Base-by-base conservation (phyloP, 176 grass and related monocot genomes). In the Zea luxurians region DNA sequence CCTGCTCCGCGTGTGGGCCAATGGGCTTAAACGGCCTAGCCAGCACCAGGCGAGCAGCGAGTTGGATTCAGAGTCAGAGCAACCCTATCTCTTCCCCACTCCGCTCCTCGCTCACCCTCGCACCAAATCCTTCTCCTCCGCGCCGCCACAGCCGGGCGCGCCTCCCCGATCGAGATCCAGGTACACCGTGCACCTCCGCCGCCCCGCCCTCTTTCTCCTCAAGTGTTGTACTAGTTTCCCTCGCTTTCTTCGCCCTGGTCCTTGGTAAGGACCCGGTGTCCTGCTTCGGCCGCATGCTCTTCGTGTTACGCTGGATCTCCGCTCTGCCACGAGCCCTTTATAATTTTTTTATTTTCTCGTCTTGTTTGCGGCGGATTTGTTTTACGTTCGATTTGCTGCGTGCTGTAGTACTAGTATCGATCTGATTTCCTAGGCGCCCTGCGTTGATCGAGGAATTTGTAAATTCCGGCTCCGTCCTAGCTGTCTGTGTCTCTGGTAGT, bases 111-210 rank as follows among this genome's bases (percentile, higher is more conserved):
- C 54, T 0, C 45, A 3, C 15, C 34, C 60, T 20, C 27, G 0
- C 27, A 8, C 27, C 27, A 61, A 21, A 1, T 4, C 20, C 20
- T 48, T 27, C 27, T 27, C 27, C 27, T 7, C 44, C 75, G 27
- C 27, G 27, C 13, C 45, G 61, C 75, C 76, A 62, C 61, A 61
- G 43, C 74, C 71, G 52, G 27, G 27, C 27, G 37, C 61, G 47
- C 16, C 17, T 1, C 7, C 1, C 41, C 76, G 45, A 52, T 66
- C 76, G 47, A 78, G 76, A 78, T 78, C 76, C 61, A 53, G 61
- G 76, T 49, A 48, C 4, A 10, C 15, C 3, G 75, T 49, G 36
- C 7, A 0, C 45, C 35, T 8, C 61, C 61, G 15, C 27, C 37
- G 61, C 27, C 27, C 27, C 27, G 27, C 45, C 2, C 61, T 4